phyloP scores from a whole-genome alignment of 208 protist genomes.

The Vickermania spadyakhi region DNA sequence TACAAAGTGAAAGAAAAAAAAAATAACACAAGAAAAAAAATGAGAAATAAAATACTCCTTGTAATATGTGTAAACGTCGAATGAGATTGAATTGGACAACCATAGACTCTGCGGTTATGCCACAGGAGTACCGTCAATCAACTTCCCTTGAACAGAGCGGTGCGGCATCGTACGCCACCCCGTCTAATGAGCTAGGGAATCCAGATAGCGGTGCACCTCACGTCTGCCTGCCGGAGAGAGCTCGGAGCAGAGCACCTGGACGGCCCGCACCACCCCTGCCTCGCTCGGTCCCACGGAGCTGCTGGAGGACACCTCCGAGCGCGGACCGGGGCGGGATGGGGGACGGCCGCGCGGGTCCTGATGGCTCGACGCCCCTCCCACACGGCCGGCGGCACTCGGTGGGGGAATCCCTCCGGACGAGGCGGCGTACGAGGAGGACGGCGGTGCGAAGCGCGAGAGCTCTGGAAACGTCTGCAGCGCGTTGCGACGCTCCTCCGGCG shows the following conservation, averaged over 20 bases:
- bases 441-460: conserved; percentile 57
- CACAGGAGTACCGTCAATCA: too few species aligned
- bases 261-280: conserved; percentile 65
- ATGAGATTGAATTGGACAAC: too few species aligned
- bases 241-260: conserved; percentile 73
- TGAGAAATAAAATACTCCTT: too few species aligned
- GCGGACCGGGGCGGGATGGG: conserved; percentile 5
- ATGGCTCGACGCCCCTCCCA: not conserved
- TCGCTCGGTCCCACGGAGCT: conserved; percentile 37
- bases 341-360: not conserved
- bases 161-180: too few species aligned
- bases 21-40: too few species aligned
- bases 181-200: conserved; percentile 20
- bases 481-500: conserved; percentile 45
- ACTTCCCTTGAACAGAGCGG: too few species aligned
- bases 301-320: conserved; percentile 10
- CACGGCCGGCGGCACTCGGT: conserved; percentile 1
- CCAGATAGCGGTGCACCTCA: conserved; percentile 69
- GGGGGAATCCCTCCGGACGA: conserved; percentile 22
- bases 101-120: too few species aligned
- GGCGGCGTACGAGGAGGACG: conserved; percentile 61
- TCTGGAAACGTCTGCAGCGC: conserved; percentile 72
- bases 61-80: too few species aligned
- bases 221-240: conserved; percentile 36
- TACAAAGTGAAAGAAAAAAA: too few species aligned